These are phyloP conservation scores for Coemansia sp. DNA, from an alignment of 192 early-diverging fungal species.

Conservation along the genomic window DNA sequence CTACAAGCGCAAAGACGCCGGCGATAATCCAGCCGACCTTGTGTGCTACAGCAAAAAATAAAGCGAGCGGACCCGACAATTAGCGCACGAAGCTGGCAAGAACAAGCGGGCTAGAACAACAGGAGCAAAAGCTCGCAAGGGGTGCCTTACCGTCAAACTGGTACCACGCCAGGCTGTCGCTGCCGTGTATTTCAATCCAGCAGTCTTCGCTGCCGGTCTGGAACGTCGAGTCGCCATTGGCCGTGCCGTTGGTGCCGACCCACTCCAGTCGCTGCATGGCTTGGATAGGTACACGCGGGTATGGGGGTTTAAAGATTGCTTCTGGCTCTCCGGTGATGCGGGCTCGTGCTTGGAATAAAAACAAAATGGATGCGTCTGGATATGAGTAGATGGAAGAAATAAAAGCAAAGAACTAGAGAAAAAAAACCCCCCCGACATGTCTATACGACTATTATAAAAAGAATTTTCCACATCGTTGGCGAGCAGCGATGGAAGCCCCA, in stretches of 20 bases:
- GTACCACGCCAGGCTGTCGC: conserved; percentile 47
- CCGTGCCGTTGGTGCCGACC: conserved; percentile 25
- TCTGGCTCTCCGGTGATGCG: no score
- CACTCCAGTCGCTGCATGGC: conserved; percentile 35
- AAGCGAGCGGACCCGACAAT: no score
- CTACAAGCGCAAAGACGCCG: conserved; percentile 56
- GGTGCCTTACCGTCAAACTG: conserved; percentile 37
- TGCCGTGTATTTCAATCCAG: conserved; percentile 48
- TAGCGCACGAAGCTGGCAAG: no score
- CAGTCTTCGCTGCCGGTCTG: conserved; percentile 45
- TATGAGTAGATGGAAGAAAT: not conserved
- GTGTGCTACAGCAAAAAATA: conserved; percentile 40
- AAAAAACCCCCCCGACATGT: not conserved
- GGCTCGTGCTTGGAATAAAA: not conserved
- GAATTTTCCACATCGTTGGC: not conserved
- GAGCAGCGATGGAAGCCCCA: not conserved
- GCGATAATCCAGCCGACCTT: conserved; percentile 63
- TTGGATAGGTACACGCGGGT: no score
- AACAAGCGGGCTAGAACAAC: not conserved
- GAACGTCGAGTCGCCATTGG: conserved; percentile 11
- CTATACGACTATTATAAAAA: not conserved
- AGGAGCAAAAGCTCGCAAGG: not conserved
- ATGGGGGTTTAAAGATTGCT: no score
- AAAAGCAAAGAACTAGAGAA: conserved; percentile 1
- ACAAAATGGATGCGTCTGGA: not conserved